Evolutionary conservation across 2,329 filamentous ascomycete genomes (phyloP), one percentile per base, ranked within the genome.

Genomic region (Claviceps capensis): DNA sequence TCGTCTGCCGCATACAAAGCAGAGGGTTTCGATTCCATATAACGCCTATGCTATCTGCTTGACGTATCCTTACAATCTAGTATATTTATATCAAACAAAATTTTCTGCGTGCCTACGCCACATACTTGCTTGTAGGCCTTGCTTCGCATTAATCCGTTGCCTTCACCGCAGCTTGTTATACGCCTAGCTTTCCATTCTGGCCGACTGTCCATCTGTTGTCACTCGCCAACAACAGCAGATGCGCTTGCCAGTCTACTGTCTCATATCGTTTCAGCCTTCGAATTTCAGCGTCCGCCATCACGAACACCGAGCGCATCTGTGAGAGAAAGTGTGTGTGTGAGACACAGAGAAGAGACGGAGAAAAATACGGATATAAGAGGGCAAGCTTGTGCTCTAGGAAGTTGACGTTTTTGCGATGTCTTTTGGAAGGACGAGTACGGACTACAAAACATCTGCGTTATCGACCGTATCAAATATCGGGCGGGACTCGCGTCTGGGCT

Each of bases 401-500:
- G 14, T 26, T 22, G 8, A 36, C 9, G 9, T 45, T 37, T 34
- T 48, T 50, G 13, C 65, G 72, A 73, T 78, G 76, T 74, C 76
- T 73, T 62, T 62, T 62, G 57, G 53, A 49, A 58, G 46, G 66
- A 76, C 77, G 76, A 79, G 77, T 75, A 69, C 72, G 73, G 76
- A 79, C 60, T 71, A 77, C 84, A 89, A 79, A 79, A 90, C 85
- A 85, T 85, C 86, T 76, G 81, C 87, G 67, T 74, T 88, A 75
- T 85, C 85, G 70, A 81, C 84, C 71, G 75, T 88, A 75, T 85
- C 85, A 70, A 81, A 84, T 71, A 75, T 76, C 70, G 73, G 81
- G 73, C 81, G 85, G 86, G 87, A 91, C 86, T 85, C 77, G 69
- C 80, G 87, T 75, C 83, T 88, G 83, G 87, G 85, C 73, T 84